Conservation (phyloP, 306 rosid genomes). For the Alnus glutinosa region DNA sequence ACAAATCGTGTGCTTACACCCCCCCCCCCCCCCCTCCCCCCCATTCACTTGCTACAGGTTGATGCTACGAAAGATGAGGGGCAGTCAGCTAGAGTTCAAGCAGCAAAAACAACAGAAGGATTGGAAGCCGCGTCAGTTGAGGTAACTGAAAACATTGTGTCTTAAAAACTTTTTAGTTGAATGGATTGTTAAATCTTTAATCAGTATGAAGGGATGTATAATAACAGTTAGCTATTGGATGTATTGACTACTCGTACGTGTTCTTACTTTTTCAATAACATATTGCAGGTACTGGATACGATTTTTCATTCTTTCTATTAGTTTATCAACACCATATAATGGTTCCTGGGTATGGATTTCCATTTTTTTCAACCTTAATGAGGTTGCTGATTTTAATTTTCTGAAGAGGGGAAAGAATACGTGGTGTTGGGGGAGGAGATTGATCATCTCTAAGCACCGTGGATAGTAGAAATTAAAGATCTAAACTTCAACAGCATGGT, state of each 20-base stretch:
- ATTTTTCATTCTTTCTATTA: not conserved
- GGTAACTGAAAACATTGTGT: not conserved
- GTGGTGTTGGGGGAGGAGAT: not conserved
- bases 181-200: not conserved
- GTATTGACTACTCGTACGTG: not conserved
- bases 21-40: too few species aligned
- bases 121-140: not conserved
- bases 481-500: not conserved
- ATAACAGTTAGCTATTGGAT: not conserved
- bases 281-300: not conserved
- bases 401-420: not conserved
- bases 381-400: not conserved
- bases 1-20: not conserved
- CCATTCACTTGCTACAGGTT: not conserved
- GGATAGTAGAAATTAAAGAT: not conserved
- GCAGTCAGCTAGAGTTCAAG: not conserved
- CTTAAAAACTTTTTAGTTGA: not conserved
- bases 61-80: not conserved
- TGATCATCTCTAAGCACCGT: not conserved
- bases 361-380: not conserved
- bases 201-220: not conserved
- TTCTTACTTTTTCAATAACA: not conserved
- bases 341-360: not conserved
- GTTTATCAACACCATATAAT: not conserved
- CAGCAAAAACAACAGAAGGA: not conserved